phyloP scores from a whole-genome alignment of 371 early-diverging fungal genomes.

The Apophysomyces elegans region DNA sequence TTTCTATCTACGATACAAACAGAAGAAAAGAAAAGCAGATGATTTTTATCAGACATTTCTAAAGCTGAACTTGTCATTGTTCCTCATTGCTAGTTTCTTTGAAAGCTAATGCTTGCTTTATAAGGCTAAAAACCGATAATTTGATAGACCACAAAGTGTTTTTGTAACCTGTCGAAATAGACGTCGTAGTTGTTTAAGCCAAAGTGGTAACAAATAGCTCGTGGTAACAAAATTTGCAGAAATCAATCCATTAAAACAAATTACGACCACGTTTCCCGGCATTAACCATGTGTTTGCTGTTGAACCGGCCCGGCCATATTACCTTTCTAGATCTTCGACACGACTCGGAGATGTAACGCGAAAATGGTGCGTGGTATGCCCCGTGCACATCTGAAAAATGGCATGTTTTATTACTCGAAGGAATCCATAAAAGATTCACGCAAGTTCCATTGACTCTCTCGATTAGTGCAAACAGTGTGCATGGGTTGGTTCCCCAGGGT shows the following conservation, averaged over 20 bases:
- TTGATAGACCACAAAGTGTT: background rate
- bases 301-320: background rate
- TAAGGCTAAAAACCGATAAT: conserved; percentile 5
- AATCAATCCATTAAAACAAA: background rate
- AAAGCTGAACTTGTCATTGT: background rate
- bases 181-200: background rate
- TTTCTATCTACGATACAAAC: background rate
- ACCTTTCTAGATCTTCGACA: conserved; percentile 1
- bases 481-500: conserved; percentile 2
- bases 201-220: background rate
- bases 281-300: conserved; percentile 7
- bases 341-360: conserved; percentile 2
- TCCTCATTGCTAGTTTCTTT: background rate
- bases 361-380: conserved; percentile 7
- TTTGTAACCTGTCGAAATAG: background rate
- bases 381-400: conserved; percentile 5
- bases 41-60: background rate
- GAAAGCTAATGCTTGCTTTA: background rate
- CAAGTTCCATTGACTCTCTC: background rate
- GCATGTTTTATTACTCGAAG: background rate
- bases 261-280: conserved; percentile 1
- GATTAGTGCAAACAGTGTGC: background rate
- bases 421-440: background rate
- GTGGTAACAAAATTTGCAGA: conserved; percentile 1
- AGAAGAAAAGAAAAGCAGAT: background rate